Evolutionary conservation across 2,329 filamentous ascomycete genomes (phyloP).

Genomic region (Alternaria brassicicola): DNA sequence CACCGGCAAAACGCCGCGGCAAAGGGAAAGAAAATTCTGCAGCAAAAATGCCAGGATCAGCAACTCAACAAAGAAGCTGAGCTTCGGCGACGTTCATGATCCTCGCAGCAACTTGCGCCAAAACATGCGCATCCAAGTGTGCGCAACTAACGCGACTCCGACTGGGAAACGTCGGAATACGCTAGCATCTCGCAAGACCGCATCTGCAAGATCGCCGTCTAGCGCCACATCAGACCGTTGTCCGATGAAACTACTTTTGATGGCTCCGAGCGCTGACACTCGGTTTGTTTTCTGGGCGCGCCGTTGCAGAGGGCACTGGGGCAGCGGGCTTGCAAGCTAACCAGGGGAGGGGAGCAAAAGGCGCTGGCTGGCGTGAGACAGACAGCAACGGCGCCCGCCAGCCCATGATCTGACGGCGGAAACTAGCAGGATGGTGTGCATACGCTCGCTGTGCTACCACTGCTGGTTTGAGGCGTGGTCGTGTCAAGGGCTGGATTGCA

Average conservation of each 20-base stretch:
- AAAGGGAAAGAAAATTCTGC: constrained; percentile 13
- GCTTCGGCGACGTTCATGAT: constrained; percentile 1
- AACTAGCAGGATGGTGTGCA: constrained; percentile 39
- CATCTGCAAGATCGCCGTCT: constrained; percentile 35
- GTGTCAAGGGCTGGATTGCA: constrained; percentile 19
- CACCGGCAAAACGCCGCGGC: constrained; percentile 15
- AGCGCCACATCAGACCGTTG: constrained; percentile 32
- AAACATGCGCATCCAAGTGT: background rate
- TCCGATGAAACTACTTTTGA: constrained; percentile 26
- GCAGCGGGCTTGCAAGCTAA: constrained; percentile 21
- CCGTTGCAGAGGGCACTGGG: constrained; percentile 17
- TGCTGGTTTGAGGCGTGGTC: constrained; percentile 37
- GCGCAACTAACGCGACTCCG: background rate
- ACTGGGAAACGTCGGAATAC: constrained; percentile 1
- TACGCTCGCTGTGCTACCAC: constrained; percentile 22
- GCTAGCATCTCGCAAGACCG: constrained; percentile 28
- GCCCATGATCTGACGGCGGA: constrained; percentile 42
- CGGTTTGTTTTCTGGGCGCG: constrained; percentile 20
- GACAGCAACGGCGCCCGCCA: constrained; percentile 29
- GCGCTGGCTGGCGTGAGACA: constrained; percentile 28
- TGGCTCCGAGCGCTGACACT: constrained; percentile 5
- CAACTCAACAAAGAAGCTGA: constrained; percentile 11
- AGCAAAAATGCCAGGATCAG: constrained; percentile 3
- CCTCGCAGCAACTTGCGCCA: background rate
- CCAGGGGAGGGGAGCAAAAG: constrained; percentile 31